phyloP scores from a whole-genome alignment of 805 yeast genomes.

The Candida anglica region DNA sequence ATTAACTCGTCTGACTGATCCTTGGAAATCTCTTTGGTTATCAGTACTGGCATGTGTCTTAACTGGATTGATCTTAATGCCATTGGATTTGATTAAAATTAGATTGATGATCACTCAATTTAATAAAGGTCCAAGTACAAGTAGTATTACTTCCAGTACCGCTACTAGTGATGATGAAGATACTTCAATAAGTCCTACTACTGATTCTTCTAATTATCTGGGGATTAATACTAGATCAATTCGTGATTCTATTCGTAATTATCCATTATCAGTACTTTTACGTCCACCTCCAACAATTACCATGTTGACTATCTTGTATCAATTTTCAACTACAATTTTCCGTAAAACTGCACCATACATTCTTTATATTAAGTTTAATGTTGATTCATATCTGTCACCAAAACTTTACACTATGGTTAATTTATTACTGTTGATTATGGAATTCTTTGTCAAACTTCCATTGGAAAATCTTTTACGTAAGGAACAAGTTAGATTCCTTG shows the following conservation, averaged over 20 bases:
- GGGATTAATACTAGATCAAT: slow-evolving; percentile 54
- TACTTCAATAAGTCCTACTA: neutral
- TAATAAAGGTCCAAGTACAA: neutral
- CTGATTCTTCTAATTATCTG: no score
- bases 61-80: slow-evolving; percentile 71
- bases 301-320: slow-evolving; percentile 53
- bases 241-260: slow-evolving; percentile 56
- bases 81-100: slow-evolving; percentile 77
- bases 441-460: slow-evolving; percentile 76
- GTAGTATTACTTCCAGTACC: neutral
- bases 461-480: slow-evolving; percentile 82
- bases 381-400: slow-evolving; percentile 66
- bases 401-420: slow-evolving; percentile 53
- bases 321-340: slow-evolving; percentile 57
- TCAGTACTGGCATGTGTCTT: slow-evolving; percentile 68
- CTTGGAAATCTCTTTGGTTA: slow-evolving; percentile 60
- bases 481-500: slow-evolving; percentile 69
- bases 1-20: slow-evolving; percentile 74
- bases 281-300: slow-evolving; percentile 47
- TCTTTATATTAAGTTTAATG: slow-evolving; percentile 54
- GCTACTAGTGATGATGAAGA: slow-evolving; percentile 2
- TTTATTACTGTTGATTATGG: slow-evolving; percentile 59
- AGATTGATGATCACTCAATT: slow-evolving; percentile 70
- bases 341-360: slow-evolving; percentile 64
- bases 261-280: slow-evolving; percentile 54